Percentiles rank a stretch among this genome's conserved stretches.
Conservation (phyloP, 257 asterid species). For the Solanum sitiens region DNA sequence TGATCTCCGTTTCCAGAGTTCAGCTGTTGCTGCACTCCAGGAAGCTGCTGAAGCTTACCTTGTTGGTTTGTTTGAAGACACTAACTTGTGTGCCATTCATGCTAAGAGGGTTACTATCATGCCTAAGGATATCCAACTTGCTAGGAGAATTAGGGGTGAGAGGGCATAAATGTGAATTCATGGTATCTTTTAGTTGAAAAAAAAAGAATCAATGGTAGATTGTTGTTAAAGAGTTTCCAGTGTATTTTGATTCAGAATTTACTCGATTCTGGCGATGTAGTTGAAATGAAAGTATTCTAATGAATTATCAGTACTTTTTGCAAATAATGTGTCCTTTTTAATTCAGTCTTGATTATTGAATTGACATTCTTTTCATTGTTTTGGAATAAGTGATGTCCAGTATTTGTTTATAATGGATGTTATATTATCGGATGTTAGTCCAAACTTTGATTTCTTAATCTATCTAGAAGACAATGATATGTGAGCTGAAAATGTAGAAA, state of each 20-base stretch:
- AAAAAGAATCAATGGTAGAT: neutral
- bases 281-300: neutral
- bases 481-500: neutral
- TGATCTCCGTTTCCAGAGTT: conserved; percentile 26
- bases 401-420: neutral
- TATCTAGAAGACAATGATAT: neutral
- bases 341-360: neutral
- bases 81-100: conserved; percentile 26
- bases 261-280: neutral
- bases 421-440: neutral
- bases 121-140: conserved; percentile 29
- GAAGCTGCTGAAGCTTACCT: conserved; percentile 27
- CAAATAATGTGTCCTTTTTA: neutral
- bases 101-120: conserved; percentile 27
- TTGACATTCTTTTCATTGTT: neutral
- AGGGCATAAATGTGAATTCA: conserved; percentile 9
- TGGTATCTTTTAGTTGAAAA: neutral
- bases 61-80: conserved; percentile 23
- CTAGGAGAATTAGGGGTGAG: conserved; percentile 24
- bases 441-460: neutral
- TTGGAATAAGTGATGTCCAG: neutral
- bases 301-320: neutral
- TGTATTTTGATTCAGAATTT: neutral
- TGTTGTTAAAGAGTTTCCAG: neutral
- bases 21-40: conserved; percentile 21